Evolutionary conservation across 2,329 filamentous ascomycete species (phyloP), one percentile per base, ranked within the genome.

Genomic region (Epichloe typhina): DNA sequence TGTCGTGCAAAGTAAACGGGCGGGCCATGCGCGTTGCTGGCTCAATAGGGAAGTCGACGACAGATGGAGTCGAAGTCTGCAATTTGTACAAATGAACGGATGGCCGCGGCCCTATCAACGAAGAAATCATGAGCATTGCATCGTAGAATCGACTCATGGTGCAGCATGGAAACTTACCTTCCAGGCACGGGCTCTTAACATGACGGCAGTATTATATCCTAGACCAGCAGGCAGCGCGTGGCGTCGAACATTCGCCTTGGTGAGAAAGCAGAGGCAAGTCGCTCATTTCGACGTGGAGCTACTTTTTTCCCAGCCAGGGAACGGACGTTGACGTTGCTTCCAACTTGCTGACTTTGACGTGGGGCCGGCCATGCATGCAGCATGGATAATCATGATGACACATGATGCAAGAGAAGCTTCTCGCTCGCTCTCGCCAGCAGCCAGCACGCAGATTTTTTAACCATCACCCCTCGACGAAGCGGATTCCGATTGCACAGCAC

Each of bases 151-250:
- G 19, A 39, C 9, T 35, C 2, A 38, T 12, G 19, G 31, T 5
- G 8, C 41, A n/a, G 23, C 12, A 31, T 12, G 21, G 4, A 38
- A 33, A 35, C n/a, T 31, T 39, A 72, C 72, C 65, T 66, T 66
- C 59, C 64, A 67, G 58, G 63, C 53, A 55, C 65, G 65, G 57
- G 65, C 64, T 64, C 69, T 69, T 54, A 74, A 67, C 71, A 74
- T 74, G 55, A 57, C 64, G 58, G 56, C 53, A 51, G 52, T 46
- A 49, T 19, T 19, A 19, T 48, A 38, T 36, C 31, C 38, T 43
- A 45, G 40, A 19, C 45, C 47, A 56, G 33, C 39, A 41, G 47
- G 33, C 17, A 15, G 19, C 23, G 21, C 13, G 38, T 4, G 17
- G 11, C 23, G 40, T 44, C 47, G 40, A 31, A 40, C 41, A 46